phyloP scores from a whole-genome alignment of 1,284 basidiomycete genomes.

The Malassezia globosa region DNA sequence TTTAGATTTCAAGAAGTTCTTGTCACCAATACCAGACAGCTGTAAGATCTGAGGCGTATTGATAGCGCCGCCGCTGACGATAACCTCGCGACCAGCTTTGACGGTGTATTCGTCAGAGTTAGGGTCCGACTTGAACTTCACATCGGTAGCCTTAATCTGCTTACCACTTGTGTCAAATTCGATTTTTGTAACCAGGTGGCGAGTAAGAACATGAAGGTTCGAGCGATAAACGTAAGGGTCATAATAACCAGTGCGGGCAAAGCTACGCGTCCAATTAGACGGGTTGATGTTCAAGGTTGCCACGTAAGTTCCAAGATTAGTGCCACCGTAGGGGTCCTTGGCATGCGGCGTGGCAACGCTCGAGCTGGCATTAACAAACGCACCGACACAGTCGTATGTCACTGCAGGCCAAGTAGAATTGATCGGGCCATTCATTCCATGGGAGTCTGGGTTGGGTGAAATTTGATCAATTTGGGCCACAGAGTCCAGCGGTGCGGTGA shows the following conservation, averaged over 20 bases:
- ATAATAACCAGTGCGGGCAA: slow-evolving; percentile 61
- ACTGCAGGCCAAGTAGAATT: slow-evolving; percentile 33
- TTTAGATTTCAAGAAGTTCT: slow-evolving; percentile 51
- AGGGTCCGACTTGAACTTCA: slow-evolving; percentile 51
- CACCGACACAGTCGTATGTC: slow-evolving; percentile 23
- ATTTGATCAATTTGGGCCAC: slow-evolving; percentile 19
- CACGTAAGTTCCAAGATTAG: slow-evolving; percentile 54
- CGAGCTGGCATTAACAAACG: slow-evolving; percentile 22
- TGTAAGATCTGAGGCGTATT: slow-evolving; percentile 56
- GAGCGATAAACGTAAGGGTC: slow-evolving; percentile 55
- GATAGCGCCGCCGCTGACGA: slow-evolving; percentile 47
- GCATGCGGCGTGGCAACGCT: slow-evolving; percentile 50
- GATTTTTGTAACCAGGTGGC: slow-evolving; percentile 57
- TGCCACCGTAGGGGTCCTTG: slow-evolving; percentile 52
- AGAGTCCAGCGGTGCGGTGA: slow-evolving; percentile 47
- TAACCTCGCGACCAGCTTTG: slow-evolving; percentile 55
- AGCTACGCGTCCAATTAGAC: slow-evolving; percentile 57
- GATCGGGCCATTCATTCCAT: slow-evolving; percentile 52
- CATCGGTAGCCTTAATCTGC: slow-evolving; percentile 54
- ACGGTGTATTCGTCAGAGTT: slow-evolving; percentile 47
- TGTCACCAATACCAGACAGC: slow-evolving; percentile 60
- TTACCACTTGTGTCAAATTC: slow-evolving; percentile 51
- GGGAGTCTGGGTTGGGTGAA: slow-evolving; percentile 45
- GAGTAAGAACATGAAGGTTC: slow-evolving; percentile 58
- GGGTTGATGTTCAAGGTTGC: slow-evolving; percentile 59